Percentiles rank a stretch among this genome's conserved stretches.
phyloP scores from a whole-genome alignment of 2,329 filamentous ascomycete species.

The Colletotrichum noveboracense region DNA sequence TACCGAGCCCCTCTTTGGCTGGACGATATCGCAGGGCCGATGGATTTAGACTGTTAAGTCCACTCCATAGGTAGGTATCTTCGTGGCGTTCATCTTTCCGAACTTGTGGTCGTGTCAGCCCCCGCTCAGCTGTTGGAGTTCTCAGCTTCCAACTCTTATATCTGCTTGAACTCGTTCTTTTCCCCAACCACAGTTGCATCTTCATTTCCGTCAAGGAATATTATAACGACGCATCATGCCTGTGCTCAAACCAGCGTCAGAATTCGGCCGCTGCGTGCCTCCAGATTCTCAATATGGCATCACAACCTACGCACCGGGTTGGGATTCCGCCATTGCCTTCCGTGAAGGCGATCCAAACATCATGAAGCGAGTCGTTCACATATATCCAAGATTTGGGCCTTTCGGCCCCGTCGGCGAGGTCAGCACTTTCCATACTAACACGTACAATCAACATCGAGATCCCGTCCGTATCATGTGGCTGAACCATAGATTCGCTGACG shows the following conservation, averaged over 20 bases:
- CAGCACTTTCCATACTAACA: conserved; percentile 6
- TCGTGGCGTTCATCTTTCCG: background rate
- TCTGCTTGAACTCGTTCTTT: background rate
- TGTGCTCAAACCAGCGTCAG: conserved; percentile 40
- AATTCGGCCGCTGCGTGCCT: conserved; percentile 50
- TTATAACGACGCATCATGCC: conserved; percentile 32
- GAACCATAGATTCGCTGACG: background rate
- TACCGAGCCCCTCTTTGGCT: background rate
- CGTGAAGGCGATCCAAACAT: conserved; percentile 44
- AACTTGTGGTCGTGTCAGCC: background rate
- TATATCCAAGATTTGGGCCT: conserved; percentile 53
- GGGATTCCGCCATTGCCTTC: conserved; percentile 42
- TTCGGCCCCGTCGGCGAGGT: conserved; percentile 40
- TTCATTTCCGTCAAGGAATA: background rate
- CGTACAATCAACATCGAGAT: background rate
- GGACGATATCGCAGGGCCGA: background rate
- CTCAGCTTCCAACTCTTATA: background rate
- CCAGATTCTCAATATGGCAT: conserved; percentile 52
- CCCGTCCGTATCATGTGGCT: background rate
- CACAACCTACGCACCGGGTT: conserved; percentile 49
- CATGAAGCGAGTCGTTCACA: conserved; percentile 40
- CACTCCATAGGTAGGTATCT: background rate
- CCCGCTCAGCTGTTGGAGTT: background rate
- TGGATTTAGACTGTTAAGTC: background rate
- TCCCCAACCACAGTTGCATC: background rate